Evolutionary conservation across 805 yeast species (phyloP), one percentile per base, ranked within the genome.

Genomic region (Tetrapisispora namnaoensis): DNA sequence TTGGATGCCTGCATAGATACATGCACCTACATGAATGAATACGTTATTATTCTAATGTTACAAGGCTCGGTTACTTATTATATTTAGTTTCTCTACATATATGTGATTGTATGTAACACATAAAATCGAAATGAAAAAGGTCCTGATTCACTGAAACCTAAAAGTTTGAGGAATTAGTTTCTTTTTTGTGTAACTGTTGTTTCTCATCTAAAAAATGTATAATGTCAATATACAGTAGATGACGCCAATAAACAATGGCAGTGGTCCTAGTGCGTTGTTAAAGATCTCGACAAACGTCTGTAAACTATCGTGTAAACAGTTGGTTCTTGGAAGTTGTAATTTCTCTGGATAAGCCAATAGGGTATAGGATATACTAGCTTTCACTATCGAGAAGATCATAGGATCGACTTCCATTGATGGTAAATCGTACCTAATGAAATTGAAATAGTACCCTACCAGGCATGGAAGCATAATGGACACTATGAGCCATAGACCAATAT

Each of bases 381-480:
- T 63, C n/a, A 57, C 37, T 21, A 63, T 35, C 48, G 61, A 59
- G 50, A 56, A 53, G n/a, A 57, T 55, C 65, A 63, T 59, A 20
- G 66, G 67, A 47, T 63, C 67, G 32, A 61, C 38, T 35, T 56
- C 56, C 34, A 63, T 54, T 37, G 53, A 46, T 20, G 49, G 46
- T 35, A 58, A 48, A 32, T 61, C 66, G 47, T 61, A 60, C 41
- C 66, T 61, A 17, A 61, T 57, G 41, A 63, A 63, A 49, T 63
- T 63, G 53, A 63, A 42, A 48, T 62, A 63, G 52, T 62, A 62
- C 24, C 57, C 52, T 16, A 55, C 44, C 1, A 60, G 30, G 10
- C 53, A 35, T n/a, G 67, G 67, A 17, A 58, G 1, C 8, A 47
- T 36, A 20, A 53, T 39, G 22, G 58, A 51, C 28, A 55, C 44